Evolutionary conservation across 331 rosid species (phyloP).

Genomic region (Malus hybrid): DNA sequence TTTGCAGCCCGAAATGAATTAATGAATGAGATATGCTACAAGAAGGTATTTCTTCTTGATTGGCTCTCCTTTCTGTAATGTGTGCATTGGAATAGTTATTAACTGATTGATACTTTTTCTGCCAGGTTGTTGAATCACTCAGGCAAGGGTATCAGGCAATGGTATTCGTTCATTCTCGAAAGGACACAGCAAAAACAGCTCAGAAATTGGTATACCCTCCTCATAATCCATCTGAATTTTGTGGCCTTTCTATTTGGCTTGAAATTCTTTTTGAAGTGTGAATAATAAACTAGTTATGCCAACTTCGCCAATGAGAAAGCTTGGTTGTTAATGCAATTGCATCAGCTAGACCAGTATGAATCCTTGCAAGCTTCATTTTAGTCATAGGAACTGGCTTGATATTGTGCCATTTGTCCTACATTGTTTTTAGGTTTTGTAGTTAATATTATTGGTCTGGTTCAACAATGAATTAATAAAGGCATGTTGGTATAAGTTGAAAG

Average conservation of each 20-base stretch:
- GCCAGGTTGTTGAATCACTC: constrained; percentile 73
- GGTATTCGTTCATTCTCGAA: constrained; percentile 97
- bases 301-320: neutral
- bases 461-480: neutral
- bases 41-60: constrained; percentile 45
- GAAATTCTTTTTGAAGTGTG: constrained; percentile 13
- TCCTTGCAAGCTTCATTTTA: neutral
- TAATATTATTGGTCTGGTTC: neutral
- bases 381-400: neutral
- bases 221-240: constrained; percentile 9
- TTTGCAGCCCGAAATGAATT: constrained; percentile 78
- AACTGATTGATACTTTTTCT: constrained; percentile 18
- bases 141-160: constrained; percentile 92
- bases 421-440: neutral
- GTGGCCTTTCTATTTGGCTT: constrained; percentile 15
- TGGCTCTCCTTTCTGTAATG: constrained; percentile 4
- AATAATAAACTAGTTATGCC: neutral
- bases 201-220: constrained; percentile 58
- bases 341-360: neutral
- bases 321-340: neutral
- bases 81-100: constrained; percentile 17
- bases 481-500: neutral
- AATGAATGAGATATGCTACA: constrained; percentile 85
- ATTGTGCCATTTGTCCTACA: neutral
- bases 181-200: constrained; percentile 93